A percentile compares a stretch with the other conserved stretches of the same genome.
phyloP scores from a whole-genome alignment of 176 grass and related monocot genomes.

The Oryza glaberrima region DNA sequence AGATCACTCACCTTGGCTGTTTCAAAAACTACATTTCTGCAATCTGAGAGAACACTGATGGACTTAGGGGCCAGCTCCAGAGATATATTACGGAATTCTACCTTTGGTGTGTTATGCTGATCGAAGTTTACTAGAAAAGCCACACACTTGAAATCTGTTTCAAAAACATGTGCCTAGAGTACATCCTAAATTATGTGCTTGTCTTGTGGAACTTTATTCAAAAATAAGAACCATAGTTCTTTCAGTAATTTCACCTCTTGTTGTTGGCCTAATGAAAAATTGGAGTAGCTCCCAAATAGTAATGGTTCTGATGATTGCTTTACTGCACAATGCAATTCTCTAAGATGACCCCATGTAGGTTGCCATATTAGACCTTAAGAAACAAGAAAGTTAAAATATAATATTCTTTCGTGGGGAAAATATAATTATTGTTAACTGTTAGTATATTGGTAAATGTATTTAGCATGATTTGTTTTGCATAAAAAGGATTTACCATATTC shows the following conservation, averaged over 20 bases:
- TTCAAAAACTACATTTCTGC: slow-evolving; percentile 67
- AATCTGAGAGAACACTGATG: slow-evolving; percentile 73
- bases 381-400: background rate
- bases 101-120: slow-evolving; percentile 16
- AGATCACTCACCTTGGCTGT: slow-evolving; percentile 63
- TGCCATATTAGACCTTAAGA: slow-evolving; percentile 79
- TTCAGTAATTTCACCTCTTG: slow-evolving; percentile 70
- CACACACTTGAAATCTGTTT: slow-evolving; percentile 68
- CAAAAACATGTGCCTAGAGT: slow-evolving; percentile 81
- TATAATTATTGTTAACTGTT: background rate
- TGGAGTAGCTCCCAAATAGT: slow-evolving; percentile 71
- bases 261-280: slow-evolving; percentile 57
- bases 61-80: slow-evolving; percentile 64
- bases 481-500: slow-evolving; percentile 75
- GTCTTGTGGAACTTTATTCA: slow-evolving; percentile 14
- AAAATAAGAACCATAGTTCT: background rate
- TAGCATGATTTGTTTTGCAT: background rate
- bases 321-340: slow-evolving; percentile 76
- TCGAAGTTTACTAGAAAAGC: slow-evolving; percentile 87
- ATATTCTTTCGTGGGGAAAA: background rate
- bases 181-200: slow-evolving; percentile 35
- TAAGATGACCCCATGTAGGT: slow-evolving; percentile 94
- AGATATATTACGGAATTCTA: slow-evolving; percentile 60
- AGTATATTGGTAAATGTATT: background rate
- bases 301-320: slow-evolving; percentile 62